Conservation (phyloP, 2,329 filamentous ascomycete species). For the Didymella sp. region DNA sequence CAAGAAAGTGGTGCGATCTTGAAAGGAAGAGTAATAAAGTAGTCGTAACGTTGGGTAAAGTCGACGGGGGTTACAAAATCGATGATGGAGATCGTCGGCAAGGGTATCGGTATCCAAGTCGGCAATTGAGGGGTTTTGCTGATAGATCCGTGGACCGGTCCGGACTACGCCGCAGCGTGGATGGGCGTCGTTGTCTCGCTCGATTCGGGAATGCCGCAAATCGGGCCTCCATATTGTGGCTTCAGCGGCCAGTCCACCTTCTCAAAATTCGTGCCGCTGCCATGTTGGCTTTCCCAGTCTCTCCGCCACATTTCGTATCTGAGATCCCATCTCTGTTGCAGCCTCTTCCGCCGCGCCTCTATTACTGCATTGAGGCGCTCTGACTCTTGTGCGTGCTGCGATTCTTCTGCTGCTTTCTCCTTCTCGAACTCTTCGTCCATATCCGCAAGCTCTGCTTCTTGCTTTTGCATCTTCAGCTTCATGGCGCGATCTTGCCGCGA, state of each 20-base stretch:
- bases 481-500: conserved; percentile 54
- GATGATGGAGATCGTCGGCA: conserved; percentile 6
- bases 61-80: not conserved
- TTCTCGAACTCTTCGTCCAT: conserved; percentile 44
- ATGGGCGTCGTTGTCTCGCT: conserved; percentile 33
- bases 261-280: conserved; percentile 31
- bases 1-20: not conserved
- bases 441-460: conserved; percentile 50
- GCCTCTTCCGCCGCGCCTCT: conserved; percentile 40
- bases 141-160: conserved; percentile 15
- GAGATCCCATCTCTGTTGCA: conserved; percentile 50
- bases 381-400: conserved; percentile 42
- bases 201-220: conserved; percentile 28
- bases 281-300: conserved; percentile 44
- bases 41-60: conserved; percentile 8
- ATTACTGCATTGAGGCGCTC: conserved; percentile 45
- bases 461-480: conserved; percentile 46
- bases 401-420: conserved; percentile 45
- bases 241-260: conserved; percentile 43
- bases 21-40: conserved; percentile 1
- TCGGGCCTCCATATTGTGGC: conserved; percentile 16
- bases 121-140: conserved; percentile 6
- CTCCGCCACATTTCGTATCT: conserved; percentile 50
- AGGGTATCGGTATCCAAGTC: conserved; percentile 14
- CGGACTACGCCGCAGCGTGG: conserved; percentile 19